These are phyloP conservation scores for Entophlyctis luteolus DNA, from an alignment of 192 early-diverging fungal genomes.

Conservation along the genomic window DNA sequence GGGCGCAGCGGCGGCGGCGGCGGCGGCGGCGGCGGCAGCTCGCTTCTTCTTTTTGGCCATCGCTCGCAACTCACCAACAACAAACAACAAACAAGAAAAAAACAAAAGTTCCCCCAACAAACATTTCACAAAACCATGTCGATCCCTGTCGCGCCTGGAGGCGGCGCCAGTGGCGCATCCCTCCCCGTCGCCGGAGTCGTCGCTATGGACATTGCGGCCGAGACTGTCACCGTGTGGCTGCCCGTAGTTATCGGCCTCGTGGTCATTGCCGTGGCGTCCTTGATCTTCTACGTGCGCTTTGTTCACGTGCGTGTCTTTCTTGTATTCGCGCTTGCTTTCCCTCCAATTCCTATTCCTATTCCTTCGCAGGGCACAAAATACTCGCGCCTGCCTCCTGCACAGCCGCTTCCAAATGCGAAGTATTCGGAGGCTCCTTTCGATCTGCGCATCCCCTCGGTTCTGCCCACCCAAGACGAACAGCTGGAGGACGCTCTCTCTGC, in stretches of 20 bases:
- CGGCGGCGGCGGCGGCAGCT: background rate
- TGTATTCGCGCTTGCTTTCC: too few species aligned
- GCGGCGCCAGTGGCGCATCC: background rate
- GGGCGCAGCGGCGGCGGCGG: background rate
- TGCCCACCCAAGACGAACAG: slow-evolving; percentile 48
- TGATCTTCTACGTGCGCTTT: too few species aligned
- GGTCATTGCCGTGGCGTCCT: too few species aligned
- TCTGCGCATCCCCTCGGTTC: slow-evolving; percentile 66
- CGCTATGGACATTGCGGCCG: too few species aligned
- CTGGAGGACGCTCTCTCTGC: slow-evolving; percentile 30
- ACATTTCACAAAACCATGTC: background rate
- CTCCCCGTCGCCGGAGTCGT: background rate
- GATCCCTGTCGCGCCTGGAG: background rate
- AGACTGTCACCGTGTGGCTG: too few species aligned
- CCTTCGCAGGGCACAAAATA: too few species aligned
- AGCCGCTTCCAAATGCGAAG: background rate
- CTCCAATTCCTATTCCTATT: too few species aligned
- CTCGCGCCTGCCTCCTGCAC: background rate
- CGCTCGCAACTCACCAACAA: background rate
- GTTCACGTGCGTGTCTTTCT: too few species aligned
- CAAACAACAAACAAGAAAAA: background rate
- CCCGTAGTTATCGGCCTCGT: too few species aligned
- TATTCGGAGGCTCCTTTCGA: slow-evolving; percentile 53
- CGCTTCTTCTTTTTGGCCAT: slow-evolving; percentile 6
- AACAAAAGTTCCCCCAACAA: slow-evolving; percentile 4